These are phyloP conservation scores for Lactuca sativa DNA, from an alignment of 129 eudicot species.

Conservation along the genomic window DNA sequence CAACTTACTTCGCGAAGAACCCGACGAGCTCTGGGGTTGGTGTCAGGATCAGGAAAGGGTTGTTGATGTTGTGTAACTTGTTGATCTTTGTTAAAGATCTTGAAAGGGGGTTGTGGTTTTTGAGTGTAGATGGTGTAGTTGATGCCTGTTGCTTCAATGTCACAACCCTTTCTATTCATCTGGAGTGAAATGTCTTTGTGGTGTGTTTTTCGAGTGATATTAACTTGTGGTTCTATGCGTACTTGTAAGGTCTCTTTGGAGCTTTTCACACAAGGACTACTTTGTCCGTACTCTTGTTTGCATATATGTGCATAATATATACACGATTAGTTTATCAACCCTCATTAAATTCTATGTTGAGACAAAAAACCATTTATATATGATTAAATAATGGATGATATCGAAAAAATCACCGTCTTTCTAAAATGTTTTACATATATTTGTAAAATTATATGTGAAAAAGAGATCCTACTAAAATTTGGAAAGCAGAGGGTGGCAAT, in stretches of 20 bases:
- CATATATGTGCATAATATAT: neutral
- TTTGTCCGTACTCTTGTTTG: conserved; percentile 32
- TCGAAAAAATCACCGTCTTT: neutral
- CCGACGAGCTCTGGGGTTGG: conserved; percentile 34
- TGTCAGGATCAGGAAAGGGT: neutral
- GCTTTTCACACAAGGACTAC: conserved; percentile 29
- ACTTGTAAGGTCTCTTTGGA: conserved; percentile 28
- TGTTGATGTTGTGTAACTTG: neutral
- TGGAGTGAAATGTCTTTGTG: conserved; percentile 30
- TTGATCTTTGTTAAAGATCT: conserved; percentile 29
- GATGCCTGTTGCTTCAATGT: conserved; percentile 88
- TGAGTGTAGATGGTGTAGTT: conserved; percentile 63
- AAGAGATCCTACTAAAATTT: no score
- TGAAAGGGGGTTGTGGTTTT: conserved; percentile 32
- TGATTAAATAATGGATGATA: no score
- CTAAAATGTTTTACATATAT: neutral
- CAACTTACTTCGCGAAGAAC: conserved; percentile 71
- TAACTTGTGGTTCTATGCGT: conserved; percentile 26
- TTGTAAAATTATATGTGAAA: no score
- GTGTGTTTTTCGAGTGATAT: conserved; percentile 23
- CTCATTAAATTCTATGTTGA: no score
- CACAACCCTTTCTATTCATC: conserved; percentile 92
- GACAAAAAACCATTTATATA: no score
- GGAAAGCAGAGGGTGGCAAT: neutral
- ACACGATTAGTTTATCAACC: no score